Percentiles rank a stretch among this genome's conserved stretches.
These are phyloP conservation scores for Aspergillus sp. DNA, from an alignment of 2,329 filamentous ascomycete species.

Conservation along the genomic window DNA sequence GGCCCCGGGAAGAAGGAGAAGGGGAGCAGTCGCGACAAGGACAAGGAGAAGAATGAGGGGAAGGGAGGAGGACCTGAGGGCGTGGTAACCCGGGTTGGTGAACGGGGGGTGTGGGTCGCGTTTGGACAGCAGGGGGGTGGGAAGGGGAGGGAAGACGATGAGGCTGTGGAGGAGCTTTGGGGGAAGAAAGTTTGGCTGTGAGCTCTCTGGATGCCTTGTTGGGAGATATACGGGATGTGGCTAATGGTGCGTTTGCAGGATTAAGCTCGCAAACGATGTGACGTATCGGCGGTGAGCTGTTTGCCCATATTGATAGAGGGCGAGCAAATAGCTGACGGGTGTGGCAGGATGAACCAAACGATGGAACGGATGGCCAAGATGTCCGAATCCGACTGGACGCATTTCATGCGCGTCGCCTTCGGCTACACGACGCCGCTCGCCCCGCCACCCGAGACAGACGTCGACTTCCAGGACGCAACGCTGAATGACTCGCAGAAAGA, in stretches of 20 bases:
- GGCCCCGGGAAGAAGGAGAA: slow-evolving; percentile 32
- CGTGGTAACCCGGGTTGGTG: slow-evolving; percentile 45
- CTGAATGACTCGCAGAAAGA: slow-evolving; percentile 63
- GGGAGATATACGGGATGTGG: not conserved
- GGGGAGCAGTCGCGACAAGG: slow-evolving; percentile 30
- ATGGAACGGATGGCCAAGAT: slow-evolving; percentile 59
- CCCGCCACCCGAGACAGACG: slow-evolving; percentile 44
- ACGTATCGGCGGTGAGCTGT: slow-evolving; percentile 57
- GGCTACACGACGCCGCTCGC: slow-evolving; percentile 56
- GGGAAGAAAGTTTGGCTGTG: slow-evolving; percentile 62
- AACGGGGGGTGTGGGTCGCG: slow-evolving; percentile 44
- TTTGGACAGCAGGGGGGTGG: slow-evolving; percentile 39
- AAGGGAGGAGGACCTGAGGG: slow-evolving; percentile 34
- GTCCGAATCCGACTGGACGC: slow-evolving; percentile 53
- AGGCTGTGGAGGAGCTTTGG: slow-evolving; percentile 50
- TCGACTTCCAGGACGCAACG: slow-evolving; percentile 53
- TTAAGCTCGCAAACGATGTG: slow-evolving; percentile 65
- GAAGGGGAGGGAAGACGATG: slow-evolving; percentile 38
- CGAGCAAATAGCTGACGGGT: slow-evolving; percentile 9
- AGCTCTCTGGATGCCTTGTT: slow-evolving; percentile 22
- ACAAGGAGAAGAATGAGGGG: slow-evolving; percentile 24
- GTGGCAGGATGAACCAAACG: slow-evolving; percentile 58
- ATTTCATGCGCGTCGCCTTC: slow-evolving; percentile 60
- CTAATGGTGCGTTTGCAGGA: slow-evolving; percentile 38
- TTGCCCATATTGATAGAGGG: not conserved